These are phyloP conservation scores for Allantophomopsis cytisporea DNA, from an alignment of 2,329 filamentous ascomycete species.

Conservation along the genomic window DNA sequence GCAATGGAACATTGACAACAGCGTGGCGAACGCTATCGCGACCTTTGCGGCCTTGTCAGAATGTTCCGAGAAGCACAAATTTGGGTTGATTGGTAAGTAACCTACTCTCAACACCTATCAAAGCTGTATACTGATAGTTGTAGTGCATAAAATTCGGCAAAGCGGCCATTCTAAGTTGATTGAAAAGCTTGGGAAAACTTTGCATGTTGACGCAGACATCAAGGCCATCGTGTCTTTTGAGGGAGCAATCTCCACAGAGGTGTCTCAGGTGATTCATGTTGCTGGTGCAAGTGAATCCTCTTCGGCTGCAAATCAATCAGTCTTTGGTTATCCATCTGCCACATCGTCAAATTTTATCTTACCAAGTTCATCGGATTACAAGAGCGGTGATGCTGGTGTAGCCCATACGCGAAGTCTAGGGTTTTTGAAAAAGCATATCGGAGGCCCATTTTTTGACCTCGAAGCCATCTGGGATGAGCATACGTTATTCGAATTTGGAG, in stretches of 20 bases:
- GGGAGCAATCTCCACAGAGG: background rate
- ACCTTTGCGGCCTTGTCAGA: background rate
- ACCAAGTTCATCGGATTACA: background rate
- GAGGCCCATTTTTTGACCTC: constrained; percentile 58
- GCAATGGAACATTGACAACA: background rate
- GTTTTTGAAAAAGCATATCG: constrained; percentile 49
- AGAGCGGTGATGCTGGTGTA: constrained; percentile 24
- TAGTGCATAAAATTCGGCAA: background rate
- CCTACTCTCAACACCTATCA: background rate
- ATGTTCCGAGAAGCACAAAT: constrained; percentile 19
- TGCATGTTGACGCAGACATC: background rate
- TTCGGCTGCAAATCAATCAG: background rate
- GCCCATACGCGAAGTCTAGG: constrained; percentile 49
- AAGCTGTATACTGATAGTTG: background rate
- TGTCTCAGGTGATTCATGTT: background rate
- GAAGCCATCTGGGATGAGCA: constrained; percentile 74
- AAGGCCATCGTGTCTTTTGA: background rate
- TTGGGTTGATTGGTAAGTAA: constrained; percentile 23
- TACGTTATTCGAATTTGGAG: constrained; percentile 55
- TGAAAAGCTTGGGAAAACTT: background rate
- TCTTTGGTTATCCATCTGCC: background rate
- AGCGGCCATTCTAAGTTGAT: background rate
- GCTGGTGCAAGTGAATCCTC: background rate
- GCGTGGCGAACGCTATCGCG: background rate
- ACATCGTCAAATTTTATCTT: background rate